Evolutionary conservation across 805 yeast species (phyloP).

Genomic region (Wickerhamiella azyma): DNA sequence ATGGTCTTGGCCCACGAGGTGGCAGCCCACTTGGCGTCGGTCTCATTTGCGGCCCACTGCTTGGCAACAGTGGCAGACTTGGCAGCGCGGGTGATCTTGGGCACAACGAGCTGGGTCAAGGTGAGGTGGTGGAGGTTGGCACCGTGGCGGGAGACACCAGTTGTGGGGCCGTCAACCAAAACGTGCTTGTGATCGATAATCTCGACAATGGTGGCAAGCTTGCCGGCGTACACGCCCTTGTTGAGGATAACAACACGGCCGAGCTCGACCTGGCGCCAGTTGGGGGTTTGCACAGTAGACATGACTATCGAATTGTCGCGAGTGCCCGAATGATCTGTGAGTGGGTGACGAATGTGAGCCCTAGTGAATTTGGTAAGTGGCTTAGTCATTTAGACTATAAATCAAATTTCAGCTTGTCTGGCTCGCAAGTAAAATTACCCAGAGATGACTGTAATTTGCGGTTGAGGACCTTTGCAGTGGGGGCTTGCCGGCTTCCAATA

Average conservation of each 20-base stretch:
- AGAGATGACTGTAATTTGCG: slow-evolving; percentile 22
- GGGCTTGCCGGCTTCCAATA: slow-evolving; percentile 9
- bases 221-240: slow-evolving; percentile 58
- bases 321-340: background rate
- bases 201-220: slow-evolving; percentile 95
- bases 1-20: slow-evolving; percentile 97
- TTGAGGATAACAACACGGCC: slow-evolving; percentile 95
- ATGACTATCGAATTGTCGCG: slow-evolving; percentile 2
- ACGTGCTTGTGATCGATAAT: slow-evolving; percentile 98
- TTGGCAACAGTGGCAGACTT: slow-evolving; percentile 73
- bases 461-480: slow-evolving; percentile 14
- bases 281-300: slow-evolving; percentile 59
- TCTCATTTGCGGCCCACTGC: slow-evolving; percentile 86
- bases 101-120: slow-evolving; percentile 82
- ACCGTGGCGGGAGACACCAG: slow-evolving; percentile 85
- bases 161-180: slow-evolving; percentile 90
- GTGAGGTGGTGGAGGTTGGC: slow-evolving; percentile 74
- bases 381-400: background rate
- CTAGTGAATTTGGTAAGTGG: background rate
- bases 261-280: slow-evolving; percentile 99
- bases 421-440: slow-evolving; percentile 10
- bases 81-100: slow-evolving; percentile 86
- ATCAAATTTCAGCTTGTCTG: background rate
- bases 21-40: slow-evolving; percentile 81
- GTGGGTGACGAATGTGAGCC: background rate